A percentile compares a stretch with the other conserved stretches of the same genome.
Conservation (phyloP, 1,139 yeast species). For the Pichiaceae sp. region DNA sequence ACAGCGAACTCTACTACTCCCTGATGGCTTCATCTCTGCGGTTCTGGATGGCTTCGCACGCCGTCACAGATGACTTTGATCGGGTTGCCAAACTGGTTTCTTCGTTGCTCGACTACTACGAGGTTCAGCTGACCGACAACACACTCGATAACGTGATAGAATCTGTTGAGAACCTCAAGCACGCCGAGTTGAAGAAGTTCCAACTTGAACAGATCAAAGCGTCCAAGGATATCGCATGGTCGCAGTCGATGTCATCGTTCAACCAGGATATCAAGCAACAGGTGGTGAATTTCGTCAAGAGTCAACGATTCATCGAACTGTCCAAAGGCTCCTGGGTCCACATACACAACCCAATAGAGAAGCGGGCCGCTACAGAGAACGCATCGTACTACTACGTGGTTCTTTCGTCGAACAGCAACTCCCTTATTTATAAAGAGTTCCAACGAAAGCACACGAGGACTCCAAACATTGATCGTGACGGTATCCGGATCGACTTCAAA, state of each 20-base stretch:
- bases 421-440: constrained; percentile 55
- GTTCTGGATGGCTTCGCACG: constrained; percentile 63
- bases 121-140: constrained; percentile 18
- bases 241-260: constrained; percentile 30
- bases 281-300: constrained; percentile 68
- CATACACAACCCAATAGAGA: constrained; percentile 53
- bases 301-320: constrained; percentile 64
- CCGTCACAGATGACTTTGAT: constrained; percentile 43
- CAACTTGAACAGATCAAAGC: constrained; percentile 43
- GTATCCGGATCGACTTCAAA: constrained; percentile 27
- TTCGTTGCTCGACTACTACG: constrained; percentile 26
- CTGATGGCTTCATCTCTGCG: constrained; percentile 51
- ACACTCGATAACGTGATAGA: constrained; percentile 37
- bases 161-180: constrained; percentile 34
- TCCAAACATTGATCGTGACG: constrained; percentile 52
- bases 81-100: constrained; percentile 36
- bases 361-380: constrained; percentile 21
- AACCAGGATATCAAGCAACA: constrained; percentile 46
- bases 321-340: constrained; percentile 84
- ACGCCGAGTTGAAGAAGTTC: constrained; percentile 43
- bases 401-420: constrained; percentile 64
- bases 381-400: constrained; percentile 35
- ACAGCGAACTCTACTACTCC: constrained; percentile 42
- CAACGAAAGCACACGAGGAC: constrained; percentile 26
- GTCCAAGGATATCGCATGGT: constrained; percentile 28